phyloP scores from a whole-genome alignment of 2,329 filamentous ascomycete species.

The Aspergillus versicolor region DNA sequence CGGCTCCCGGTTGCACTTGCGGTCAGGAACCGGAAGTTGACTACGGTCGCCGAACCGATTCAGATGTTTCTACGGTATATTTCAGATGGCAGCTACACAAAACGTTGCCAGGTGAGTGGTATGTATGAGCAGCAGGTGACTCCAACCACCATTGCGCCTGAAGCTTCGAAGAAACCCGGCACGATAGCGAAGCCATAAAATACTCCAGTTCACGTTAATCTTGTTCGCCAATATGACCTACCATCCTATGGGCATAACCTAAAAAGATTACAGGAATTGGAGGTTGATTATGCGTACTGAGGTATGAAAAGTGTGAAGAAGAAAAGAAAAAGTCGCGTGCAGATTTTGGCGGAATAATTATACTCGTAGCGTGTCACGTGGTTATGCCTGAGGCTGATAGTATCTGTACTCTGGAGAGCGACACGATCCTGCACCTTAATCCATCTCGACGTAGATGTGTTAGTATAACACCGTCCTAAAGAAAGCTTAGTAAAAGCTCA shows the following conservation, averaged over 20 bases:
- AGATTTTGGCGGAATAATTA: slow-evolving; percentile 9
- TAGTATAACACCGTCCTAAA: no score
- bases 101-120: background rate
- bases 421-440: no score
- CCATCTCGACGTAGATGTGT: no score
- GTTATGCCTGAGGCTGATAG: slow-evolving; percentile 4
- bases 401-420: background rate
- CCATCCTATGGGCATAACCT: slow-evolving; percentile 39
- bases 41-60: no score
- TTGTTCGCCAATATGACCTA: slow-evolving; percentile 52
- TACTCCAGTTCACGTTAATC: slow-evolving; percentile 30
- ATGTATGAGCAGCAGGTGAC: slow-evolving; percentile 43
- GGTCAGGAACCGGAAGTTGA: no score
- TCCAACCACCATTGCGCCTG: slow-evolving; percentile 34
- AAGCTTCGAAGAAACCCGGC: slow-evolving; percentile 26
- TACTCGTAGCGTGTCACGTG: slow-evolving; percentile 9
- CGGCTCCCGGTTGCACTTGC: no score
- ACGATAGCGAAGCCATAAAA: slow-evolving; percentile 34
- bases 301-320: slow-evolving; percentile 42
- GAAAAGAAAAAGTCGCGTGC: slow-evolving; percentile 18
- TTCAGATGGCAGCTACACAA: no score
- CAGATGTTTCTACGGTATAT: no score
- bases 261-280: slow-evolving; percentile 35
- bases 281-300: slow-evolving; percentile 52
- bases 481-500: no score